Base-by-base conservation (phyloP, 371 early-diverging fungal genomes). In the Syncephalastrum sp. region DNA sequence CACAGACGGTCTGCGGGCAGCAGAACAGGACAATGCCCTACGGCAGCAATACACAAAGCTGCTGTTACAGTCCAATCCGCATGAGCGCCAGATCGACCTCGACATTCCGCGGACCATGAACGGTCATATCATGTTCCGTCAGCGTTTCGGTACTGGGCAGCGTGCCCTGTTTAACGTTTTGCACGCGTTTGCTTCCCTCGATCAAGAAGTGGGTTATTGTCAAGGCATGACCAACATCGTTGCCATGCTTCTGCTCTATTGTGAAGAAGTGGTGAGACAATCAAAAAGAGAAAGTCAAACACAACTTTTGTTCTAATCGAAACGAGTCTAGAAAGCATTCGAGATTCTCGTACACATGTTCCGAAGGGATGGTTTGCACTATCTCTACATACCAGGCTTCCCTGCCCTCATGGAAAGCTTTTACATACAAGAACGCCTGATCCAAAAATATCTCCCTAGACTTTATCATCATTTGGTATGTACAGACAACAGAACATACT, bases 221-320 rank as follows among this genome's bases (percentile, higher is more conserved):
- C 97, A 97, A 79, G 97, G 96, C 7, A 88, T 97, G 77, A 84
- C 94, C 5, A 95, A 92, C 61, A 79, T 97, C n/a, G 94, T 83
- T 0, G 94, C 93, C 1, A 90, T 92, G 10, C 68, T 97, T 70
- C 72, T 97, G 54, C 79, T 93, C 65, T 92, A 93, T 68, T 94
- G 90, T 84, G 90, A 93, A 49, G 95, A 95, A 59, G 97, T 94
- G 81, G 92, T 82, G 63, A 41, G 1, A 4, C 21, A 21, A 21
- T 21, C 21, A 42, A 0, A 13, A 43, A 25, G 6, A n/a, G 6
- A 7, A 24, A 45, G 29, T 3, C 21, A 25, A 23, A 19, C 19
- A 24, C 25, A n/a, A 21, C 17, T 14, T 29, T 38, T 42, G 41
- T 57, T 44, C 8, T 42, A 15, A n/a, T 55, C 3, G 27, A 27